Conservation (phyloP, 441 rosid species). For the Viola pubescens region DNA sequence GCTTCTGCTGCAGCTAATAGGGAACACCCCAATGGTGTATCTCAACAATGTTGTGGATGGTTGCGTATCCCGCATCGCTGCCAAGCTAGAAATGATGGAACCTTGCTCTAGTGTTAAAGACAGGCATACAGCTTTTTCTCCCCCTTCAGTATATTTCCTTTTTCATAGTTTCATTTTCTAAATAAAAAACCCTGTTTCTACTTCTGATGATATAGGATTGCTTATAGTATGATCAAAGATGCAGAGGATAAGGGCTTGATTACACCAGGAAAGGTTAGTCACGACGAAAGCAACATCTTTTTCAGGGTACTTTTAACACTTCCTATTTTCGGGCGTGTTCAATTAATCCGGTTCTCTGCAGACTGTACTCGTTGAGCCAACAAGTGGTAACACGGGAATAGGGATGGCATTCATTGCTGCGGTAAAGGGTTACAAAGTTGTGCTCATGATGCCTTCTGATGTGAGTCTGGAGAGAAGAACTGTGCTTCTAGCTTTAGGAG, state of each 20-base stretch:
- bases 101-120: slow-evolving; percentile 80
- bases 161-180: not conserved
- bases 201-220: slow-evolving; percentile 35
- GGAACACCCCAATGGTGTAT: slow-evolving; percentile 76
- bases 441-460: slow-evolving; percentile 39
- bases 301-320: no score
- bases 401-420: slow-evolving; percentile 65
- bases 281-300: no score
- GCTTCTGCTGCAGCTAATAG: slow-evolving; percentile 42
- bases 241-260: slow-evolving; percentile 76
- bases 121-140: slow-evolving; percentile 28
- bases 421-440: slow-evolving; percentile 54
- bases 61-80: slow-evolving; percentile 61
- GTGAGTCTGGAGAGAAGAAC: slow-evolving; percentile 52
- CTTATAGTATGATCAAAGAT: slow-evolving; percentile 70
- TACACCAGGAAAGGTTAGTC: slow-evolving; percentile 64
- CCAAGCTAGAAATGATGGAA: slow-evolving; percentile 72
- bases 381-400: slow-evolving; percentile 76
- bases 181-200: not conserved
- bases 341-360: slow-evolving; percentile 7
- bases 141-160: not conserved
- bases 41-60: slow-evolving; percentile 68
- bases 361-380: slow-evolving; percentile 54
- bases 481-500: slow-evolving; percentile 58
- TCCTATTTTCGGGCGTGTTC: not conserved